phyloP scores from a whole-genome alignment of 2,329 filamentous ascomycete genomes.

The Macrophomina tecta region DNA sequence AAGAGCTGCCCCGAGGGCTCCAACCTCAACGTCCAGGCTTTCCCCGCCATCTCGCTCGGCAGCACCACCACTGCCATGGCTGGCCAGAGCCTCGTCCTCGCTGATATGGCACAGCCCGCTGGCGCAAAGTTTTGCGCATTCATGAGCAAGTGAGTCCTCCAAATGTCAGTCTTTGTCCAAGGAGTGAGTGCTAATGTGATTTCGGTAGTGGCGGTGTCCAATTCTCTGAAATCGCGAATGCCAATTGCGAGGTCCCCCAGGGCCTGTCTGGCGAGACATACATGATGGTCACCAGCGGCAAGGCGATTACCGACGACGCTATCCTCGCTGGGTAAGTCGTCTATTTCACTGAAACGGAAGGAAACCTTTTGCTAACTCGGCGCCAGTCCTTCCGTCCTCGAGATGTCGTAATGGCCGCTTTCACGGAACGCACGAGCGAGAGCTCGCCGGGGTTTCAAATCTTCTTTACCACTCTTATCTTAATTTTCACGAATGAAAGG shows the following conservation, averaged over 20 bases:
- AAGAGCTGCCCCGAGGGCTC: constrained; percentile 68
- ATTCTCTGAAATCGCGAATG: constrained; percentile 64
- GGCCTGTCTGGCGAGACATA: constrained; percentile 69
- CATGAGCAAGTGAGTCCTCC: constrained; percentile 60
- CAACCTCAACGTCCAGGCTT: constrained; percentile 67
- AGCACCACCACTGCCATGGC: constrained; percentile 31
- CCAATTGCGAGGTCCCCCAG: constrained; percentile 66
- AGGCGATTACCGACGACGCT: constrained; percentile 50
- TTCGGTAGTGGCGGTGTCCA: constrained; percentile 39
- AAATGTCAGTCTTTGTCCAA: constrained; percentile 35
- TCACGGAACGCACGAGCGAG: not conserved
- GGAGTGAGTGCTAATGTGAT: constrained; percentile 34
- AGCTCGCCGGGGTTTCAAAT: not conserved
- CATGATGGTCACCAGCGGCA: constrained; percentile 65
- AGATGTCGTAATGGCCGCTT: constrained; percentile 6
- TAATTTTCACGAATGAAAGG: not conserved
- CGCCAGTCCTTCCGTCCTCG: constrained; percentile 19
- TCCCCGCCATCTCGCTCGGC: constrained; percentile 61
- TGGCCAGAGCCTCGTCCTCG: constrained; percentile 47
- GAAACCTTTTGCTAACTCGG: not conserved
- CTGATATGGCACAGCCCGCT: constrained; percentile 42
- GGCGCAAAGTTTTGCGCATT: constrained; percentile 69
- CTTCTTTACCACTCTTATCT: not conserved
- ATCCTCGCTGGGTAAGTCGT: constrained; percentile 63
- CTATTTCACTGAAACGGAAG: not conserved